Evolutionary conservation across 345 rosid genomes (phyloP).

Genomic region (Salix udensis): DNA sequence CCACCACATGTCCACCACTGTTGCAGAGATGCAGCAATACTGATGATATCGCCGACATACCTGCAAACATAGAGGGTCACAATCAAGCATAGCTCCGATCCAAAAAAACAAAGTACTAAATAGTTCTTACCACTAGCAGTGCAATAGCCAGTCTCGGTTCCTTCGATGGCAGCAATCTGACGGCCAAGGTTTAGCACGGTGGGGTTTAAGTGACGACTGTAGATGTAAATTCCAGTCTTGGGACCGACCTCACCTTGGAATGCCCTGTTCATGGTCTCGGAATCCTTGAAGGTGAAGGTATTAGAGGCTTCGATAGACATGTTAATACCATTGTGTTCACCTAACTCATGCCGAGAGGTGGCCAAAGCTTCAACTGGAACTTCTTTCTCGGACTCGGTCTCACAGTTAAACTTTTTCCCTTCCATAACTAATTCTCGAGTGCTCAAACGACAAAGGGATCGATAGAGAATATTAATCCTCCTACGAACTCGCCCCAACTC

Average conservation of each 20-base stretch:
- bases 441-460: too few relatives aligned
- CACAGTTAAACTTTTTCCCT: too few relatives aligned
- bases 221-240: slow-evolving; percentile 83
- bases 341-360: slow-evolving; percentile 75
- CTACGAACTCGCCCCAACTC: too few relatives aligned
- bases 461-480: too few relatives aligned
- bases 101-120: neutral
- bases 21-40: slow-evolving; percentile 85
- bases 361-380: slow-evolving; percentile 86
- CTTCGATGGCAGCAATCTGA: slow-evolving; percentile 96
- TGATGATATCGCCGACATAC: slow-evolving; percentile 94
- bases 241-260: slow-evolving; percentile 95
- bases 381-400: neutral
- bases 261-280: slow-evolving; percentile 86
- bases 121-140: slow-evolving; percentile 77
- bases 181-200: slow-evolving; percentile 88
- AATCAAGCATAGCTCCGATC: too few relatives aligned
- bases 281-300: slow-evolving; percentile 98
- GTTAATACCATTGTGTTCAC: slow-evolving; percentile 96
- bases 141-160: slow-evolving; percentile 96
- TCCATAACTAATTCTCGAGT: too few relatives aligned
- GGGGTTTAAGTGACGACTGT: slow-evolving; percentile 97
- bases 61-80: slow-evolving; percentile 22
- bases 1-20: slow-evolving; percentile 96
- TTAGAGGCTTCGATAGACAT: slow-evolving; percentile 99